phyloP scores from a whole-genome alignment of 768 basidiomycete species.

The Tricholoma matsutake region DNA sequence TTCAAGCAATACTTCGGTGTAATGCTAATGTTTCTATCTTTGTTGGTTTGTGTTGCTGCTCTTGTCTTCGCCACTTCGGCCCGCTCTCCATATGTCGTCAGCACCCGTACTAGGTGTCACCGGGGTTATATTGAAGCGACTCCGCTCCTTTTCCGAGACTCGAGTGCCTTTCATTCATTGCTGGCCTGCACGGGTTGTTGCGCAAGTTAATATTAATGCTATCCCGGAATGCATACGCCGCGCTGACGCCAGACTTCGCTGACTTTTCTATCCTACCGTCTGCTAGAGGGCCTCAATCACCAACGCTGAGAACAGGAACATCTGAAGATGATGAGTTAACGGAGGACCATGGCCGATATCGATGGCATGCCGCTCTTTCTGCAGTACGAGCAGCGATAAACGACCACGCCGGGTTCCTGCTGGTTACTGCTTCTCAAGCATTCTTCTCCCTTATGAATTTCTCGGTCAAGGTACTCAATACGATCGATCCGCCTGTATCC shows the following conservation, averaged over 20 bases:
- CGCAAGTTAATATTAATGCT: not conserved
- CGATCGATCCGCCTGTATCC: slow-evolving; percentile 52
- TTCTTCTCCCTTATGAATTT: slow-evolving; percentile 60
- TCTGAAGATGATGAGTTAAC: slow-evolving; percentile 1
- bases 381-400: slow-evolving; percentile 5
- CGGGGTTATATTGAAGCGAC: too few species aligned
- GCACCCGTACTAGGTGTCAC: too few species aligned
- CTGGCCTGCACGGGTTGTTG: not conserved
- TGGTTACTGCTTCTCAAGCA: slow-evolving; percentile 54
- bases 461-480: slow-evolving; percentile 57
- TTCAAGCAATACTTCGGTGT: too few species aligned
- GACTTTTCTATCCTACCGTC: slow-evolving; percentile 12
- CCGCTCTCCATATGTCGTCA: too few species aligned
- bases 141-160: too few species aligned
- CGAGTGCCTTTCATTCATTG: not conserved
- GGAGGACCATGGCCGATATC: not conserved
- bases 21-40: too few species aligned
- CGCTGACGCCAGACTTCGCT: slow-evolving; percentile 16
- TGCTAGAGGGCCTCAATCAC: not conserved
- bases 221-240: slow-evolving; percentile 12
- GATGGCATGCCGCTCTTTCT: slow-evolving; percentile 5
- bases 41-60: too few species aligned
- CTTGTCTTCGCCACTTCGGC: too few species aligned
- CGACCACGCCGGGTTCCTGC: slow-evolving; percentile 53
- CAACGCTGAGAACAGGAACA: slow-evolving; percentile 6